These are phyloP conservation scores for Fomitopsis serialis DNA, from an alignment of 768 basidiomycete species.

Conservation along the genomic window DNA sequence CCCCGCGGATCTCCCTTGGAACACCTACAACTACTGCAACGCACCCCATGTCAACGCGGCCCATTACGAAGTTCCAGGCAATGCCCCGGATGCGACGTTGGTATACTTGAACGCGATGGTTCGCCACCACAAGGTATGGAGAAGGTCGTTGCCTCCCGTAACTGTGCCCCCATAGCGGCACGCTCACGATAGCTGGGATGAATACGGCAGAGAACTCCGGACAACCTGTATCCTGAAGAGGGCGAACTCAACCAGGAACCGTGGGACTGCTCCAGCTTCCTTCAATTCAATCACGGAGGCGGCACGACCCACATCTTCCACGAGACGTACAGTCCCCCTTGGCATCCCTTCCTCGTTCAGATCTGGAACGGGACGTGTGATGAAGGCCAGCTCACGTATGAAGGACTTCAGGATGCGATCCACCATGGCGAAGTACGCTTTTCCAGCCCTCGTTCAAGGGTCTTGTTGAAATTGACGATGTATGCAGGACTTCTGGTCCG, in stretches of 20 bases:
- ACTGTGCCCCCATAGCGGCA: not conserved
- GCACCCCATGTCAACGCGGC: conserved; percentile 39
- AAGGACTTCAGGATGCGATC: conserved; percentile 37
- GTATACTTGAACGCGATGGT: conserved; percentile 39
- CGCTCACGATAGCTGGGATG: not conserved
- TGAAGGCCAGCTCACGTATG: conserved; percentile 40
- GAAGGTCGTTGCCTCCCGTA: not conserved
- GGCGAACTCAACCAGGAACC: conserved; percentile 31
- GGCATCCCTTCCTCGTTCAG: conserved; percentile 38
- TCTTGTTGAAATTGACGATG: not conserved
- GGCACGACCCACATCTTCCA: conserved; percentile 35
- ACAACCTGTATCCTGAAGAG: conserved; percentile 42
- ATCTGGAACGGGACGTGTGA: conserved; percentile 48
- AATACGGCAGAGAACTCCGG: conserved; percentile 38
- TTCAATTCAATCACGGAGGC: conserved; percentile 34
- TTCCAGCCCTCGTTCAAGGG: not conserved
- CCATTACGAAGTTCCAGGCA: conserved; percentile 31
- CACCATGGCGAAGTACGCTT: conserved; percentile 34
- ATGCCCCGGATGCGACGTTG: conserved; percentile 25
- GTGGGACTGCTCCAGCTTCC: conserved; percentile 37
- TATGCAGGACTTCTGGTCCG: conserved; percentile 40
- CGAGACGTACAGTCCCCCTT: conserved; percentile 29
- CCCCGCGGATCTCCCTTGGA: conserved; percentile 36
- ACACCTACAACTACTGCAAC: conserved; percentile 52
- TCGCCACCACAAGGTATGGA: conserved; percentile 44